phyloP scores from a whole-genome alignment of 2,329 filamentous ascomycete species.

The Botryotinia narcissicola region DNA sequence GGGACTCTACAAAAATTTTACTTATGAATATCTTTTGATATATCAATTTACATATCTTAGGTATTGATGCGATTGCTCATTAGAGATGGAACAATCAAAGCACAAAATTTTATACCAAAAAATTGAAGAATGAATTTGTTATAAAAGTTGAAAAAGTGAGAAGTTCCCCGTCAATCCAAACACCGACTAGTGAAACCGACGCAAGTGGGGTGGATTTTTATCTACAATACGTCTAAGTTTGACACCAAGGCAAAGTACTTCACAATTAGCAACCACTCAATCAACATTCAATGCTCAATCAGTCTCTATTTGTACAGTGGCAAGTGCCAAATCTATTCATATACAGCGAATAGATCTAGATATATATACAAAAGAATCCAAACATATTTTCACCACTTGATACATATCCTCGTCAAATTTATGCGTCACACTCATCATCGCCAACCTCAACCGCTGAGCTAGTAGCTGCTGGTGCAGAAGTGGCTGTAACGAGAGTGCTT shows the following conservation, averaged over 20 bases:
- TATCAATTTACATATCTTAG: too few relatives aligned
- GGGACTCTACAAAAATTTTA: too few relatives aligned
- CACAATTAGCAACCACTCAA: neutral
- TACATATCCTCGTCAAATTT: neutral
- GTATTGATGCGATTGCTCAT: too few relatives aligned
- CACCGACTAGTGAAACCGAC: neutral
- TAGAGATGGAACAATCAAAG: too few relatives aligned
- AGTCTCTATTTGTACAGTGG: neutral
- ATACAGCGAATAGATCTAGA: neutral
- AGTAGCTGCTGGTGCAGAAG: neutral
- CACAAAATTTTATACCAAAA: too few relatives aligned
- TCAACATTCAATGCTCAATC: neutral
- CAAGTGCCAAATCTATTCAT: neutral
- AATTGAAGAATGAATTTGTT: too few relatives aligned
- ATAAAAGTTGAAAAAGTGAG: too few relatives aligned
- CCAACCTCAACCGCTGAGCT: neutral
- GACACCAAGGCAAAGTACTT: neutral
- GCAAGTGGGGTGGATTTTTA: neutral
- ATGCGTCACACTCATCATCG: constrained; percentile 16
- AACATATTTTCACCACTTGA: neutral
- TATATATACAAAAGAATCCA: constrained; percentile 16
- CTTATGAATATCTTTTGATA: too few relatives aligned
- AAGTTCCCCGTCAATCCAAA: too few relatives aligned
- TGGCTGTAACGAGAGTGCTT: constrained; percentile 3
- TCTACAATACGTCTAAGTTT: neutral